Evolutionary conservation across 192 early-diverging fungal genomes (phyloP), one percentile per base, ranked within the genome.

Genomic region (Chytriomyces hyalinus): DNA sequence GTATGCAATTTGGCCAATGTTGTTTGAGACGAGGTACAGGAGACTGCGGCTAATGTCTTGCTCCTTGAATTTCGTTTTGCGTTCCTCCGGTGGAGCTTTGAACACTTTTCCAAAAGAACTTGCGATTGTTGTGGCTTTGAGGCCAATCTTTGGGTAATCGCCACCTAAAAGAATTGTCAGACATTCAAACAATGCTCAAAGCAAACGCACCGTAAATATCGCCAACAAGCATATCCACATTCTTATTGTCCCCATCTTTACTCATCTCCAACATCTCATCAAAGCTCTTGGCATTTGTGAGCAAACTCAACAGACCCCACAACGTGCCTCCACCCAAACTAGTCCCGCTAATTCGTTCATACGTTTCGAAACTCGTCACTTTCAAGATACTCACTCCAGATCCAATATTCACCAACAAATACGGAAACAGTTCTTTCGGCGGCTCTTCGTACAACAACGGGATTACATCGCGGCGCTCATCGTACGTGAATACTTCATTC

Each of bases 1-100:
- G 73, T 96, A 99, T 0, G 96, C 97, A 69, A 99, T 98, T 82
- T 99, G 97, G 9, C 97, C 96, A 88, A 99, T 95, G 81, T 97
- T 99, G 87, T 99, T 99, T 81, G 94, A 92, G 53, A 99, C 92
- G 93, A 99, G 94, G 84, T 93, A 97, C 69, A 99, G 87, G 65
- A 99, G 83, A 66, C 93, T 94, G 63, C 93, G 86, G 6, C 94
- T 91, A 71, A 99, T 93, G 77, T 99, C 97, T 49, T 91, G 88
- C 51, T 90, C 86, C 45, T 82, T 85, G 78, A 94, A 92, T 65
- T 86, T 84, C 26, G 80, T 84, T 60, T 87, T 84, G 45, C 87
- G 74, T 57, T 89, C 87, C 64, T 84, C 87, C n/a, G 82, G 80
- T 9, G 92, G 88, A 72, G 93, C 92, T 84, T 95, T 95, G 83